A percentile compares a stretch with the other conserved stretches of the same genome.
phyloP scores from a whole-genome alignment of 2,329 filamentous ascomycete genomes.

The Ophiocordyceps camponoti-rufipedis region DNA sequence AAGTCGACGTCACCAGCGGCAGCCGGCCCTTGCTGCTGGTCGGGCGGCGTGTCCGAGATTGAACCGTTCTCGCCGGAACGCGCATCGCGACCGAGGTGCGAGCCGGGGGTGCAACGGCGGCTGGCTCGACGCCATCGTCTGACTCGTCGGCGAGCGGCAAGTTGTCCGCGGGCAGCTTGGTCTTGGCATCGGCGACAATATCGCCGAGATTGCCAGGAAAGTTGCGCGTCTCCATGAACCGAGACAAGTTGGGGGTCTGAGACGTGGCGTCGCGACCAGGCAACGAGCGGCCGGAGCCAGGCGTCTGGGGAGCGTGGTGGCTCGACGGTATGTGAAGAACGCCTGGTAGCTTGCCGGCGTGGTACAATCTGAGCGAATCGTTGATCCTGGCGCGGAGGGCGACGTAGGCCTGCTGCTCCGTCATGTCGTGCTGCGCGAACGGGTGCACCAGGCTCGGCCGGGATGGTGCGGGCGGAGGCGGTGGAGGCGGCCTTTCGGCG shows the following conservation, averaged over 20 bases:
- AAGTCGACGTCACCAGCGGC: slow-evolving; percentile 19
- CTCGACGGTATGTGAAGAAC: slow-evolving; percentile 25
- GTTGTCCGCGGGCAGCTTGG: slow-evolving; percentile 30
- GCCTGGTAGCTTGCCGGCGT: slow-evolving; percentile 30
- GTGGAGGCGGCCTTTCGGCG: slow-evolving; percentile 9
- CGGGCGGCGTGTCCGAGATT: slow-evolving; percentile 32
- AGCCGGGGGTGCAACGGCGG: slow-evolving; percentile 3
- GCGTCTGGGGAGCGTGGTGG: slow-evolving; percentile 5
- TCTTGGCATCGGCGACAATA: slow-evolving; percentile 40
- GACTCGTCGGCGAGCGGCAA: slow-evolving; percentile 35
- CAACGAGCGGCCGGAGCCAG: neutral
- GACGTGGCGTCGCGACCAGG: slow-evolving; percentile 31
- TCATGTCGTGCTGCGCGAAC: slow-evolving; percentile 24
- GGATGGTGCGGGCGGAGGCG: neutral
- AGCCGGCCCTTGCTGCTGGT: slow-evolving; percentile 37
- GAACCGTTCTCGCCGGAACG: slow-evolving; percentile 37
- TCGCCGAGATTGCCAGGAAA: slow-evolving; percentile 41
- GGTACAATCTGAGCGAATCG: slow-evolving; percentile 32
- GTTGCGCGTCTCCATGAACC: slow-evolving; percentile 42
- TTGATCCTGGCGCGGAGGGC: slow-evolving; percentile 33
- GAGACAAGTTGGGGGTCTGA: slow-evolving; percentile 49
- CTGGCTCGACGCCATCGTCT: slow-evolving; percentile 15
- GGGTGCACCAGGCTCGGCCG: slow-evolving; percentile 13
- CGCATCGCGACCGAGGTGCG: slow-evolving; percentile 31
- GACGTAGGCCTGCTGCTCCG: slow-evolving; percentile 31